Conservation (phyloP, 2,329 filamentous ascomycete species). For the Lachnellula subtilissima region DNA sequence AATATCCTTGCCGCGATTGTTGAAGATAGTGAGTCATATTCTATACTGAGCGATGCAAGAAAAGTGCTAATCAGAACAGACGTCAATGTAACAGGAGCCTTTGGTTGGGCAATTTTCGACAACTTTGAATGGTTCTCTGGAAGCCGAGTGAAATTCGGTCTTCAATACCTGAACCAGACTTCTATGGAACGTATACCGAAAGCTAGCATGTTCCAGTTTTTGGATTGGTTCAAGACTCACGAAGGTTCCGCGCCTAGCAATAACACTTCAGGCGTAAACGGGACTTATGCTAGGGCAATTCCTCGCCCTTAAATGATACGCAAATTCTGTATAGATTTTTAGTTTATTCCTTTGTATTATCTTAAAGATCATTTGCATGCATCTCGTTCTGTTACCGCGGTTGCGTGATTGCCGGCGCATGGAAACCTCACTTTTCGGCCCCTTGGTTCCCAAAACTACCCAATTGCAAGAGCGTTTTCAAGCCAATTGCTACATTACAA, state of each 20-base stretch:
- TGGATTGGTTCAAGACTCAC: slow-evolving; percentile 26
- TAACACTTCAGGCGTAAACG: not conserved
- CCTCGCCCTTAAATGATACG: too few species aligned
- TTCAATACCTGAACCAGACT: slow-evolving; percentile 34
- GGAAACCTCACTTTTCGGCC: too few species aligned
- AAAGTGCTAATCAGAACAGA: slow-evolving; percentile 27
- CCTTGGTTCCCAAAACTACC: too few species aligned
- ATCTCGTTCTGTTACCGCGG: too few species aligned
- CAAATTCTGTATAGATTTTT: too few species aligned
- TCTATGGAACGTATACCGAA: slow-evolving; percentile 28
- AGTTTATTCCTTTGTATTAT: too few species aligned
- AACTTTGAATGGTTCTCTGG: slow-evolving; percentile 39
- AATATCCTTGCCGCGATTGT: slow-evolving; percentile 60
- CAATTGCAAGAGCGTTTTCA: too few species aligned
- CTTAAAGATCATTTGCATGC: too few species aligned
- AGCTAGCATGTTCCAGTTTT: slow-evolving; percentile 29
- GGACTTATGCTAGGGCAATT: not conserved
- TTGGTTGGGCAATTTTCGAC: slow-evolving; percentile 85
- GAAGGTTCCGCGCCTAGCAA: slow-evolving; percentile 8
- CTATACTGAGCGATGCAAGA: not conserved
- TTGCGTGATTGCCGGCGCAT: too few species aligned
- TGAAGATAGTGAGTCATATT: slow-evolving; percentile 44
- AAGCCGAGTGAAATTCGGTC: slow-evolving; percentile 20
- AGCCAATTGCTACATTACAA: too few species aligned
- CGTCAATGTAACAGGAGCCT: slow-evolving; percentile 73